Evolutionary conservation across 2,329 filamentous ascomycete species (phyloP).

Genomic region (Pyrenophora teres): DNA sequence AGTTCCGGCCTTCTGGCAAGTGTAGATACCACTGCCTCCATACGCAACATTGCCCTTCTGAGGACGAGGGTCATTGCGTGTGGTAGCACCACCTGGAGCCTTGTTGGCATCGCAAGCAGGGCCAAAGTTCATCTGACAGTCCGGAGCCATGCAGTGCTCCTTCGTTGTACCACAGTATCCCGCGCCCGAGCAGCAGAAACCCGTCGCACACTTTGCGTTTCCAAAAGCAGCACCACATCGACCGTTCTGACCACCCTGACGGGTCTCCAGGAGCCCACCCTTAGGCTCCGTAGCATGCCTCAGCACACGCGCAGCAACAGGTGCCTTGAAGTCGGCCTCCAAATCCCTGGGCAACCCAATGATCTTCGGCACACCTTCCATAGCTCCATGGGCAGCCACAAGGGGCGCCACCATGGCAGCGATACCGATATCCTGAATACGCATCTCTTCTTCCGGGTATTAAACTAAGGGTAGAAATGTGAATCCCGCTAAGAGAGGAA

Average conservation of each 20-base stretch:
- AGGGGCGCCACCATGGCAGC: constrained; percentile 37
- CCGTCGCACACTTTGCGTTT: constrained; percentile 37
- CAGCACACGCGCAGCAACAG: constrained; percentile 29
- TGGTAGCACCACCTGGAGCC: constrained; percentile 59
- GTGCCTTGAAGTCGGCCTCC: constrained; percentile 28
- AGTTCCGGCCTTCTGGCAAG: constrained; percentile 58
- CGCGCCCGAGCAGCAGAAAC: constrained; percentile 44
- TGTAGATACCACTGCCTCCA: constrained; percentile 61
- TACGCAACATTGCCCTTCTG: constrained; percentile 61
- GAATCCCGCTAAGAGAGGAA: no score
- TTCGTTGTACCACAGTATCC: constrained; percentile 59
- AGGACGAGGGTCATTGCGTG: constrained; percentile 57
- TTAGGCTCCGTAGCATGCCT: constrained; percentile 20
- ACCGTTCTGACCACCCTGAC: constrained; percentile 43
- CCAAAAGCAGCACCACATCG: constrained; percentile 39
- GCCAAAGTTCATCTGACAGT: constrained; percentile 65
- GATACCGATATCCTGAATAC: constrained; percentile 36
- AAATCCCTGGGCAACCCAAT: constrained; percentile 41
- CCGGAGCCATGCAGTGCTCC: constrained; percentile 64
- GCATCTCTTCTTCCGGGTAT: constrained; percentile 26
- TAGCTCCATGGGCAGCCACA: constrained; percentile 41
- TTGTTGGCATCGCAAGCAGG: constrained; percentile 64
- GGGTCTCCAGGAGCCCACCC: constrained; percentile 33
- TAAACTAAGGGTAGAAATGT: neutral
- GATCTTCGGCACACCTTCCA: constrained; percentile 40